phyloP scores from a whole-genome alignment of 1,139 yeast species.

The Kurtzmaniella quercitrusa region DNA sequence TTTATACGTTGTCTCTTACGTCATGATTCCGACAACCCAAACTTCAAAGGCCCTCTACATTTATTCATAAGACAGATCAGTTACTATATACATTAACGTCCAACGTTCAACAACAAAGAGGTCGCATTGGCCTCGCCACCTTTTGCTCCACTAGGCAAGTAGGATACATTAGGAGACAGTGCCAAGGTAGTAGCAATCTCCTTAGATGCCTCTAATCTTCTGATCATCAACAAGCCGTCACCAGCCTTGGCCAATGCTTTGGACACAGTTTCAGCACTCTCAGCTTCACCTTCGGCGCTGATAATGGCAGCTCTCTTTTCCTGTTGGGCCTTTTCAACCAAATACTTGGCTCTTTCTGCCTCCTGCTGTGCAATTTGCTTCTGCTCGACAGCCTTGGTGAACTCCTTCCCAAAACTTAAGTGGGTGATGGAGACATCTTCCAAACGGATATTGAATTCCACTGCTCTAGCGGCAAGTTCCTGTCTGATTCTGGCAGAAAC shows the following conservation, averaged over 20 bases:
- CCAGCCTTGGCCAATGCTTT: constrained; percentile 93
- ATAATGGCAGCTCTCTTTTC: constrained; percentile 93
- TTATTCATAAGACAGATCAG: neutral
- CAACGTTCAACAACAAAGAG: constrained; percentile 39
- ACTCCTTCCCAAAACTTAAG: constrained; percentile 95
- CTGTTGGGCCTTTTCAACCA: constrained; percentile 96
- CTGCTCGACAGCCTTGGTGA: constrained; percentile 97
- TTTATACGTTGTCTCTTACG: too few relatives aligned
- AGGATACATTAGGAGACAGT: constrained; percentile 80
- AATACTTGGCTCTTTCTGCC: constrained; percentile 92
- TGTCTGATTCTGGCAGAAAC: constrained; percentile 87
- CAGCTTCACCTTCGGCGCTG: constrained; percentile 99
- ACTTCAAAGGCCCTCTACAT: too few relatives aligned
- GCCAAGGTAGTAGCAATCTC: constrained; percentile 91
- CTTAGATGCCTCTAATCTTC: constrained; percentile 95
- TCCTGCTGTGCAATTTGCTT: constrained; percentile 99
- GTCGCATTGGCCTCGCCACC: constrained; percentile 27
- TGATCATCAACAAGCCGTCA: constrained; percentile 88
- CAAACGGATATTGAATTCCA: constrained; percentile 82
- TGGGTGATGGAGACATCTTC: constrained; percentile 98
- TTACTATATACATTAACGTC: constrained; percentile 20
- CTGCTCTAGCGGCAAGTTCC: constrained; percentile 80
- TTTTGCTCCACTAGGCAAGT: constrained; percentile 60
- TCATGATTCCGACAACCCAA: too few relatives aligned
- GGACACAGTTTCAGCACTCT: constrained; percentile 93